Percentiles rank a stretch among this genome's conserved stretches.
These are phyloP conservation scores for Paramecium primaurelia DNA, from an alignment of 73 alveolate species.

Conservation along the genomic window DNA sequence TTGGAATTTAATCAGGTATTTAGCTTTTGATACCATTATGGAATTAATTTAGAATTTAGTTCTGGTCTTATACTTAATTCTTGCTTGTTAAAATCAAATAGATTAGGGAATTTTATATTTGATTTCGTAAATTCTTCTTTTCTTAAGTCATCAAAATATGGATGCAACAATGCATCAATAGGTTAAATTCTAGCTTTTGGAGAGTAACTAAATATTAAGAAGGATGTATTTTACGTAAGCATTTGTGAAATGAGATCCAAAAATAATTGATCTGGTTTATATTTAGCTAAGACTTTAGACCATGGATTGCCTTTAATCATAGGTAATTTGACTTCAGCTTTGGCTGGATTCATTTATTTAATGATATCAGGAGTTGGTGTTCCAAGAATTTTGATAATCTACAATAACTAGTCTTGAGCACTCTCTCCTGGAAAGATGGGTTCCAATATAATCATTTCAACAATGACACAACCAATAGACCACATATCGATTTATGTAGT, in stretches of 20 bases:
- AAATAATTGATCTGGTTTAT: conserved; percentile 30
- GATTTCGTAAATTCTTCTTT: conserved; percentile 57
- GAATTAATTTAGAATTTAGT: neutral
- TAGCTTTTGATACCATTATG: neutral
- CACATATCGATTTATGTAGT: conserved; percentile 83
- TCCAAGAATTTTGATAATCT: conserved; percentile 89
- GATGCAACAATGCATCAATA: conserved; percentile 84
- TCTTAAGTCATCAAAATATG: conserved; percentile 88
- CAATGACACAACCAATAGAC: conserved; percentile 92
- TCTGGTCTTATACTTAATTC: conserved; percentile 53
- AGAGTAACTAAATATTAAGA: conserved; percentile 60
- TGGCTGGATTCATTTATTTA: conserved; percentile 86
- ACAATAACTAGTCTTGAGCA: conserved; percentile 81
- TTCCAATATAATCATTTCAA: conserved; percentile 80
- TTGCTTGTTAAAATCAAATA: conserved; percentile 76
- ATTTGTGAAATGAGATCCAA: conserved; percentile 54
- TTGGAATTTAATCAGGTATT: neutral
- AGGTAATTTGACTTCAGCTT: conserved; percentile 85
- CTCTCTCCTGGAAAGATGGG: conserved; percentile 89
- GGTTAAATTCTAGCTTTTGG: conserved; percentile 82
- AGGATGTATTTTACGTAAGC: conserved; percentile 28
- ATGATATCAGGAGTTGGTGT: conserved; percentile 85
- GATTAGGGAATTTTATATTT: conserved; percentile 65
- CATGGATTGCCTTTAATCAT: conserved; percentile 53
- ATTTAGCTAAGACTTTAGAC: conserved; percentile 35